Evolutionary conservation across 805 yeast species (phyloP), one percentile per base, ranked within the genome.

Genomic region (Cyberlindnera euphorbiae): DNA sequence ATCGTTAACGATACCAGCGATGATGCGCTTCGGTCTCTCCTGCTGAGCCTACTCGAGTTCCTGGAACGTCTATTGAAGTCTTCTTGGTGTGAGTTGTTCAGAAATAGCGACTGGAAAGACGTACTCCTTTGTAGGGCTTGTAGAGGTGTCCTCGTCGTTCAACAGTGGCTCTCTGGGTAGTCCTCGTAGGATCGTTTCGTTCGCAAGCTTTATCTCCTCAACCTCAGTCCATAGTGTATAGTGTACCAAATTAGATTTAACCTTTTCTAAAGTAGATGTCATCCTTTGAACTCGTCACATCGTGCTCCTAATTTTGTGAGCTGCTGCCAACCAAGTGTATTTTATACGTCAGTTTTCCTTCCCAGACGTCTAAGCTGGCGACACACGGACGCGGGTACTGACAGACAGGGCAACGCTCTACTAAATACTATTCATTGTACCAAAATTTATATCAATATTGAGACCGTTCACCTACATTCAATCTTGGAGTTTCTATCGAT

Each of bases 1-100:
- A 37, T 70, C 70, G 46, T 73, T 77, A 3, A 73, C 68, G 10
- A 82, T 62, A 0, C 75, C 88, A 21, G 77, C 44, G 0, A 79
- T 60, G 3, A 82, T 43, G 38, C 77, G 59, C 29, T 56, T 58
- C 0, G 77, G 74, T 18, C 73, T n/a, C n/a, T n/a, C n/a, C n/a
- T n/a, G n/a, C n/a, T n/a, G n/a, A n/a, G n/a, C n/a, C n/a, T n/a
- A n/a, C n/a, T n/a, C 39, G 1, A 68, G 50, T 10, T 28, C 49
- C 0, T 41, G 42, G 39, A 77, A 77, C 47, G 74, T 60, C 2
- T 28, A 11, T 26, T 69, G 66, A 18, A 77, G 53, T 17, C 60
- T 55, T 12, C 50, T 42, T 38, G 74, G 56, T 0, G 70, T 51
- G 8, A 76, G 26, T 30, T 26, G 40, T 39, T 32, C 39, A 26